Evolutionary conservation across 2,329 filamentous ascomycete species (phyloP), one percentile per base, ranked within the genome.

Genomic region (Ophiocordyceps polyrhachis-furcata): DNA sequence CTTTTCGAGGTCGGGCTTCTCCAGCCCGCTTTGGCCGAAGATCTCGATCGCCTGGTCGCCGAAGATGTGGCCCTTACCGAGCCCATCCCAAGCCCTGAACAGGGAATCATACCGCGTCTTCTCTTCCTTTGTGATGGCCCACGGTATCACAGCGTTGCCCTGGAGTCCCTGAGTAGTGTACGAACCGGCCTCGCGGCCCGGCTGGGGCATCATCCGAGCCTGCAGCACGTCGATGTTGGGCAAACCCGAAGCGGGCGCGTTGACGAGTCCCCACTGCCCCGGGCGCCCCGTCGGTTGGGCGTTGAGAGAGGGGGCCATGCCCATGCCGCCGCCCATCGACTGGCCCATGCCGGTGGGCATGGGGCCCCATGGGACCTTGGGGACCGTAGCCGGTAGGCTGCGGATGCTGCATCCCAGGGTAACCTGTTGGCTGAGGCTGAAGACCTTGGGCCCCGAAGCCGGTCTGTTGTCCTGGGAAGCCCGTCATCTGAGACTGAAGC

Each of bases 91-190:
- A 5, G 88, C 88, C 51, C 80, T 83, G 70, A 98, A 98, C 31
- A 96, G 76, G 48, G 86, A 76, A 62, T 98, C 91, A 53, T 98
- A 98, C 50, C 93, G 82, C 49, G 83, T 89, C 70, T 98, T 98
- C 63, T 98, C 91, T 50, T 95, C 88, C 61, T 98, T 98, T 5
- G 91, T 98, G 48, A 98, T 91, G 15, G 91, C 88, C 91, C 91
- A 98, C 0, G 91, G 91, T 56, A 98, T 89, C 8, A 86, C 89
- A 1, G 91, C 91, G 63, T 93, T 96, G 44, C 91, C 91, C 50
- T 86, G 80, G 11, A 98, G 71, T 5, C 89, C 89, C 47, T 81
- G 77, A 2, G 88, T 89, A 8, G 85, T 93, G 55, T 83, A 96
- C 17, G 69, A 73, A 23, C 82, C 83, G 49, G 79, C 74, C 62